Conservation (phyloP, 106 monocot species). For the Apostasia ramifera region DNA sequence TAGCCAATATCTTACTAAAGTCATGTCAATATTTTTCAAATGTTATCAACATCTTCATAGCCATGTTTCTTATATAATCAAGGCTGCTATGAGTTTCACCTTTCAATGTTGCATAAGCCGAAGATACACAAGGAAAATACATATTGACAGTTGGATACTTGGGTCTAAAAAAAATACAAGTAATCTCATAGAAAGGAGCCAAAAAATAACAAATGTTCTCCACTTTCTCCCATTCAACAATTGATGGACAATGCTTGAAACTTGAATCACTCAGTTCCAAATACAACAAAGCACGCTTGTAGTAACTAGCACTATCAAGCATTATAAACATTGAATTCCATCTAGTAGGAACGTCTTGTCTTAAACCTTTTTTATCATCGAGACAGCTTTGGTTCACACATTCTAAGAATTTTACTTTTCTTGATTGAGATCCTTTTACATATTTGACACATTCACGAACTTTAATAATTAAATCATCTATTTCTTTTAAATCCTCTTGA, state of each 20-base stretch:
- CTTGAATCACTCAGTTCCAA: too few species aligned
- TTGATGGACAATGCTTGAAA: slow-evolving; percentile 4
- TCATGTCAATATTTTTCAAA: neutral
- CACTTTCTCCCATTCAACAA: neutral
- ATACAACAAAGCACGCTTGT: neutral
- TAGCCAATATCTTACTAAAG: neutral
- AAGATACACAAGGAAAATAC: too few species aligned
- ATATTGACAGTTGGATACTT: too few species aligned
- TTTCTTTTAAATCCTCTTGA: slow-evolving; percentile 4
- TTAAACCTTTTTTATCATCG: neutral
- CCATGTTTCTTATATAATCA: neutral
- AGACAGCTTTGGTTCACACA: neutral
- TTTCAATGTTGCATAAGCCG: too few species aligned
- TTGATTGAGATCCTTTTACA: slow-evolving; percentile 9
- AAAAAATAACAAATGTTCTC: neutral
- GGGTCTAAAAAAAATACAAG: too few species aligned
- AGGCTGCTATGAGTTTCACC: too few species aligned
- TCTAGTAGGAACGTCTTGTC: slow-evolving; percentile 9
- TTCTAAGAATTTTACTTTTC: neutral
- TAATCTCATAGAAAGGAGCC: too few species aligned
- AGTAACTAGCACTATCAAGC: slow-evolving; percentile 8
- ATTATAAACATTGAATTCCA: slow-evolving; percentile 10
- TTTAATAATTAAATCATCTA: neutral
- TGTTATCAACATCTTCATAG: too few species aligned
- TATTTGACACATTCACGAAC: neutral